Evolutionary conservation across 768 basidiomycete species (phyloP).

Genomic region (Suillus clintonianus): DNA sequence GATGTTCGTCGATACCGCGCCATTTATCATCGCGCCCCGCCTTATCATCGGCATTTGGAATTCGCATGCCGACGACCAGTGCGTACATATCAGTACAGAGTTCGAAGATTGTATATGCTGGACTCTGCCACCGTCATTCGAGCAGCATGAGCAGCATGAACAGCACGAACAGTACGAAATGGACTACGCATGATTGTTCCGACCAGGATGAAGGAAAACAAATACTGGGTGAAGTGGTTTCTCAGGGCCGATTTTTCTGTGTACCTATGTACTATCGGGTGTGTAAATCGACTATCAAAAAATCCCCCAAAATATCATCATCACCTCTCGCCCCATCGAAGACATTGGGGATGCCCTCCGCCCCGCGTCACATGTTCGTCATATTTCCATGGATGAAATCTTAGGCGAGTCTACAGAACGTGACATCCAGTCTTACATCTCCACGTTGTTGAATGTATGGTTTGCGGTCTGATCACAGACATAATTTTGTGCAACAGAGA

Average conservation of each 20-base stretch:
- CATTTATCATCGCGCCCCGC: neutral
- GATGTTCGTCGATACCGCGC: neutral
- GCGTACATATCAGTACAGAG: neutral
- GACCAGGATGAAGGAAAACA: neutral
- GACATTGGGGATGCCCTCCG: constrained; percentile 12
- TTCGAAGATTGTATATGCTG: neutral
- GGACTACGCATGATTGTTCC: neutral
- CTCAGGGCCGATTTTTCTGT: neutral
- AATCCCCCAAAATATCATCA: constrained; percentile 14
- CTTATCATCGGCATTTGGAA: neutral
- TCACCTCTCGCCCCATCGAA: constrained; percentile 11
- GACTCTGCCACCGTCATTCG: neutral
- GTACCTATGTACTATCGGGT: neutral
- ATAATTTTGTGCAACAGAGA: no score
- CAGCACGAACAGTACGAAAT: no score
- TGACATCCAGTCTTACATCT: constrained; percentile 6
- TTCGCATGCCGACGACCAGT: neutral
- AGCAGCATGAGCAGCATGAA: neutral
- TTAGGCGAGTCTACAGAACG: neutral
- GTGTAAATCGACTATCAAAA: no score
- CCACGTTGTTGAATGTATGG: neutral
- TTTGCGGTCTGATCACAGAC: no score
- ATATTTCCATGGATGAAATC: constrained; percentile 1
- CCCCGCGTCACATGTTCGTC: neutral
- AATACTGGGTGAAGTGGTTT: neutral